Evolutionary conservation across 1,284 basidiomycete species (phyloP).

Genomic region (Ceratobasidium sp.): DNA sequence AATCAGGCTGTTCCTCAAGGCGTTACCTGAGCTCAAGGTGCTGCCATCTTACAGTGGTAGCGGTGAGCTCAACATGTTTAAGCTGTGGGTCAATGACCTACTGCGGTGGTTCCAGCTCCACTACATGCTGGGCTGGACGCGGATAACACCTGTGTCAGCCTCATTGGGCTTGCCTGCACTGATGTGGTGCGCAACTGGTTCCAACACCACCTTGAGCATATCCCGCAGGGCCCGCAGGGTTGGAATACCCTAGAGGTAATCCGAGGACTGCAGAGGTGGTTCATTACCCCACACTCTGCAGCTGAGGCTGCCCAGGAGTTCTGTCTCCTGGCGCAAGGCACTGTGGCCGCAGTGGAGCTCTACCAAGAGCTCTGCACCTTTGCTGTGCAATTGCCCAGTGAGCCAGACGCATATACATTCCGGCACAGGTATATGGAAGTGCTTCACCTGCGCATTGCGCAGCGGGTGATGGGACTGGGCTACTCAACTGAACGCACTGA

Average conservation of each 20-base stretch:
- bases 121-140: background rate
- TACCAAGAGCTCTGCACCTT: background rate
- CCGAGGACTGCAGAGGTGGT: constrained; percentile 1
- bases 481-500: background rate
- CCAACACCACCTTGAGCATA: background rate
- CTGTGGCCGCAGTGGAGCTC: background rate
- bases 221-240: background rate
- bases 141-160: background rate
- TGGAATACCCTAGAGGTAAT: constrained; percentile 15
- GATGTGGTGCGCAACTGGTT: background rate
- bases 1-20: background rate
- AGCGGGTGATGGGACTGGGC: background rate
- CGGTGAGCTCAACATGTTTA: background rate
- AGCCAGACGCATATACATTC: background rate
- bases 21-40: background rate
- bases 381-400: background rate
- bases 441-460: background rate
- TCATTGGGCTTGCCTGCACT: background rate
- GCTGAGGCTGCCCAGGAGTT: constrained; percentile 8
- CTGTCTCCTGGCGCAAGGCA: background rate
- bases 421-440: background rate
- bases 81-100: background rate
- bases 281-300: background rate
- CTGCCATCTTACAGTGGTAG: background rate
- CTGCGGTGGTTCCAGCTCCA: background rate